A percentile compares a stretch with the other conserved stretches of the same genome.
Evolutionary conservation across 768 basidiomycete genomes (phyloP).

Genomic region (Kwoniella newhampshirensis): DNA sequence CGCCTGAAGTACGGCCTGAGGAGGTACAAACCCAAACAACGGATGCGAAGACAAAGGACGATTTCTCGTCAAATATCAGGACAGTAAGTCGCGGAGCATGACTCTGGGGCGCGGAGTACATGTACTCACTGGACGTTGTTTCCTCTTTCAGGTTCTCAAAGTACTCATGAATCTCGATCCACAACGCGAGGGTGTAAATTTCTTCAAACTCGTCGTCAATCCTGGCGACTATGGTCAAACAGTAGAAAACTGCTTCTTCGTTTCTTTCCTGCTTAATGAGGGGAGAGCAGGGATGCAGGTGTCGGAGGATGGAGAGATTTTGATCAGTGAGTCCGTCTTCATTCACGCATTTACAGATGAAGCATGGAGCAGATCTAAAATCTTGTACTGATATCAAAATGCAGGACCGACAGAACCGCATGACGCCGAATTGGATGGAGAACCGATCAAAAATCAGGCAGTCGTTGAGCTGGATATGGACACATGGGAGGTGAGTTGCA

Average conservation of each 20-base stretch:
- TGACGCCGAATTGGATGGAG: slow-evolving; percentile 63
- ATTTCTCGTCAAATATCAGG: slow-evolving; percentile 16
- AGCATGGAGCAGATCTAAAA: not conserved
- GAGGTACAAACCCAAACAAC: slow-evolving; percentile 55
- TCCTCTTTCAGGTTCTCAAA: slow-evolving; percentile 64
- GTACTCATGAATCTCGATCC: slow-evolving; percentile 58
- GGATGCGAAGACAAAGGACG: slow-evolving; percentile 20
- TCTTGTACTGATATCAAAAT: not conserved
- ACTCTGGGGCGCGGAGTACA: too few species aligned
- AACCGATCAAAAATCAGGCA: slow-evolving; percentile 74
- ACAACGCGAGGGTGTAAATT: slow-evolving; percentile 60
- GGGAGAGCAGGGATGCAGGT: slow-evolving; percentile 58
- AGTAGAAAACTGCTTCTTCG: slow-evolving; percentile 93
- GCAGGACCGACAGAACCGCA: slow-evolving; percentile 66
- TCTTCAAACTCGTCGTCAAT: slow-evolving; percentile 86
- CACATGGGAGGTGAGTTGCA: slow-evolving; percentile 71
- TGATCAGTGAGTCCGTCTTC: slow-evolving; percentile 62
- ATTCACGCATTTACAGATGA: not conserved
- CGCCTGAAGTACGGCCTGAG: slow-evolving; percentile 67
- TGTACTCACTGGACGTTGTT: too few species aligned
- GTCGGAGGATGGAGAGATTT: slow-evolving; percentile 65
- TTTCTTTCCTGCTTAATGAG: slow-evolving; percentile 87
- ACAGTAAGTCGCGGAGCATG: slow-evolving; percentile 9
- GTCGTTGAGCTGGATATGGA: slow-evolving; percentile 89
- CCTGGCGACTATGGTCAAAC: slow-evolving; percentile 88